Evolutionary conservation across 2,329 filamentous ascomycete species (phyloP), one percentile per base, ranked within the genome.

Genomic region (Penicillium sp.): DNA sequence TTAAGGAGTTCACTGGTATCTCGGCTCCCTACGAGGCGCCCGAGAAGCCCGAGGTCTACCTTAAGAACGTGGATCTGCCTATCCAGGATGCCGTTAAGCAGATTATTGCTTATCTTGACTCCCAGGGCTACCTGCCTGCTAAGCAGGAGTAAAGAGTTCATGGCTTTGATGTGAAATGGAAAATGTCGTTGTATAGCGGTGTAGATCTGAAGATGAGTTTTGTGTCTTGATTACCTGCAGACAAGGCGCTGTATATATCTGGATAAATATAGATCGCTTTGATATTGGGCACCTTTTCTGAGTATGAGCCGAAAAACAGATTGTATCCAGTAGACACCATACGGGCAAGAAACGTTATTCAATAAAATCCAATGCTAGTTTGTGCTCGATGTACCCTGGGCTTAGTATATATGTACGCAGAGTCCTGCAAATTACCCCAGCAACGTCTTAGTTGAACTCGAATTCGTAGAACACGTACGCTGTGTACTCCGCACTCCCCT

Each of bases 401-500:
- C 18, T 38, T 59, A 54, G 53, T 62, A 60, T 62, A 60, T 62
- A 62, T 62, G 56, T 57, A 62, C 60, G 58, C 54, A 55, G 52
- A 31, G 43, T 33, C 46, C 31, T 22, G 35, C 30, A 27, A 27
- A 18, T 10, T 39, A 14, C 30, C 22, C 20, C 30, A 42, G 11
- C n/a, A n/a, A 33, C 25, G n/a, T 39, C 31, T 64, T 73, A 82
- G 63, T 76, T 73, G 60, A 97, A 85, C 68, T 94, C 89, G 69
- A 97, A 89, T 70, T 96, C 90, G 75, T 97, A 99, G 78, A 92
- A 96, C 68, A 97, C 94, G 74, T 95, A 99, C 36, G 94, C 88
- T 54, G 90, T 94, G 77, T 97, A 99, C 71, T 96, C 91, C 62
- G 83, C 80, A 48, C 86, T 86, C 16, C 83, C 84, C 38, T 83